Percentiles rank a stretch among this genome's conserved stretches.
These are phyloP conservation scores for Linderniella brevidens DNA, from an alignment of 257 asterid genomes.

Conservation along the genomic window DNA sequence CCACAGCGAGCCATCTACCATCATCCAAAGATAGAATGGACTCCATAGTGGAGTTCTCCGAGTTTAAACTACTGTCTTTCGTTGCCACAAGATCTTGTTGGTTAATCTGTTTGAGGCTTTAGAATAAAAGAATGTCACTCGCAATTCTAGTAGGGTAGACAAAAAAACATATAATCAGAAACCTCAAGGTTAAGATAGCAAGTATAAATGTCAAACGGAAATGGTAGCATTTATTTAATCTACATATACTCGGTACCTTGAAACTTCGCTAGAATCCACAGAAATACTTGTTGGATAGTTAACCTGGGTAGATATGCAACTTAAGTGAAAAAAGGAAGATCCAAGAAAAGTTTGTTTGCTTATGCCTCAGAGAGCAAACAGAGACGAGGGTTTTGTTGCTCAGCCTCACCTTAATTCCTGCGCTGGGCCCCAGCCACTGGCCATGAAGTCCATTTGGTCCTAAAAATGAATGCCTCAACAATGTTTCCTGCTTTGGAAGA, in stretches of 20 bases:
- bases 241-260: no score
- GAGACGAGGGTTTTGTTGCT: conserved; percentile 5
- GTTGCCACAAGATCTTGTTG: conserved; percentile 20
- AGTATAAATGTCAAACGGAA: no score
- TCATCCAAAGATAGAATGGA: conserved; percentile 76
- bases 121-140: conserved; percentile 13
- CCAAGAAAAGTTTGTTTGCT: neutral
- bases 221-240: no score
- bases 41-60: conserved; percentile 45
- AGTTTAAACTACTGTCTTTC: conserved; percentile 19
- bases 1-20: conserved; percentile 71
- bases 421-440: conserved; percentile 56
- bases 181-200: no score
- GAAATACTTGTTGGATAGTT: conserved; percentile 33
- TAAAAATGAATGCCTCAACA: conserved; percentile 75
- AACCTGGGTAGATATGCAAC: conserved; percentile 29
- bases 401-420: conserved; percentile 53
- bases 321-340: no score
- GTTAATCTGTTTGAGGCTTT: conserved; percentile 51
- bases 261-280: no score
- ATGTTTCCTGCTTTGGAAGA: conserved; percentile 78
- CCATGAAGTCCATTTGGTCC: conserved; percentile 89
- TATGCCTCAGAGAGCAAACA: neutral
- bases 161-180: no score
- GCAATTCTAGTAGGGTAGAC: conserved; percentile 5